Conservation (phyloP, 2,329 filamentous ascomycete genomes). For the Emericellopsis atlantica region DNA sequence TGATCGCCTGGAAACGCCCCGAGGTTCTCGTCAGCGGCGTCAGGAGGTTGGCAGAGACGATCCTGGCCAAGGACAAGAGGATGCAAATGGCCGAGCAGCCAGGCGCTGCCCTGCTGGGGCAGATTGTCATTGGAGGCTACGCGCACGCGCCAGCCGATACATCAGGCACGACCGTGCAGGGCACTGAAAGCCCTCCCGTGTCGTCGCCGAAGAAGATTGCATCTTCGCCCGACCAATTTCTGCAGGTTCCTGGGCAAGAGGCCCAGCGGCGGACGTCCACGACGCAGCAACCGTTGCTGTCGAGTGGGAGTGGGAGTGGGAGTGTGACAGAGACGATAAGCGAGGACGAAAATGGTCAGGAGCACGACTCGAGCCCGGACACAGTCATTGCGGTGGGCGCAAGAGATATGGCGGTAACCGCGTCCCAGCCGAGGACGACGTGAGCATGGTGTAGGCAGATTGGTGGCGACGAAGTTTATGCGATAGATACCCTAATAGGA, state of each 20-base stretch:
- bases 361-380: slow-evolving; percentile 1
- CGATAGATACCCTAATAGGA: no score
- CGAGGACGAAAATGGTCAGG: neutral
- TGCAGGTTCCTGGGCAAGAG: neutral
- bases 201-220: neutral
- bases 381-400: slow-evolving; percentile 5
- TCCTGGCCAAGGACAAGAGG: slow-evolving; percentile 23
- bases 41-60: slow-evolving; percentile 23
- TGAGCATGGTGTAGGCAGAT: no score
- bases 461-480: no score
- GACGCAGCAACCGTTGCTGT: neutral
- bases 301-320: no score
- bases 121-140: slow-evolving; percentile 13
- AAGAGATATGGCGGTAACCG: neutral
- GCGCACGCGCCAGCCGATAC: slow-evolving; percentile 9
- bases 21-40: slow-evolving; percentile 29
- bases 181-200: slow-evolving; percentile 1
- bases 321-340: neutral
- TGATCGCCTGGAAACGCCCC: slow-evolving; percentile 35
- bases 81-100: slow-evolving; percentile 15
- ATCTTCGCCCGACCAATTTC: neutral
- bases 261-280: neutral
- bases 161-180: slow-evolving; percentile 12
- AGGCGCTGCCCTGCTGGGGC: slow-evolving; percentile 16
- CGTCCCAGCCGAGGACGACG: no score